Evolutionary conservation across 139 green algal genomes (phyloP).

Genomic region (Desmodesmus armatus): DNA sequence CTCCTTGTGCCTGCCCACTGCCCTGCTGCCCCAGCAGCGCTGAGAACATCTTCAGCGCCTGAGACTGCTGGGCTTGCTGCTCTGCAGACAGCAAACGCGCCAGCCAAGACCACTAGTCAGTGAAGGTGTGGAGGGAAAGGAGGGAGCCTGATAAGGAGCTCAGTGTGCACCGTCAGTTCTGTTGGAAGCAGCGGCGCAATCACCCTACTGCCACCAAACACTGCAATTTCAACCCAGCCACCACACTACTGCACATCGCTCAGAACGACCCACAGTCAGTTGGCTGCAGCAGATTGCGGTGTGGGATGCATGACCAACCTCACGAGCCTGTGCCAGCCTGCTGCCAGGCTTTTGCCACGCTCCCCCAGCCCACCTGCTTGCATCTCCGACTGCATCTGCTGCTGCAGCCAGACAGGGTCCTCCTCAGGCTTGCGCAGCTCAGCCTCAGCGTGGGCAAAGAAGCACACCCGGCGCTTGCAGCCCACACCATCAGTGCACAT

Average conservation of each 20-base stretch:
- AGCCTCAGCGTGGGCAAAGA: conserved; percentile 93
- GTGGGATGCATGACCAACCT: background rate
- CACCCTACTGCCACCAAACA: too few relatives aligned
- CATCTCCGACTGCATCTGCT: conserved; percentile 63
- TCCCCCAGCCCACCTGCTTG: conserved; percentile 38
- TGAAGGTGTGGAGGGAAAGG: background rate
- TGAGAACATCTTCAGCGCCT: conserved; percentile 54
- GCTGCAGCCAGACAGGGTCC: conserved; percentile 66
- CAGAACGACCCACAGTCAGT: background rate
- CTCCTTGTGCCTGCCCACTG: too few relatives aligned
- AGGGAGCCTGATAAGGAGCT: background rate
- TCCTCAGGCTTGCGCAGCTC: conserved; percentile 83
- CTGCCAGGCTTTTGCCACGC: background rate
- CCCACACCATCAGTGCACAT: conserved; percentile 92
- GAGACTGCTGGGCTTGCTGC: conserved; percentile 62
- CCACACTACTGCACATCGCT: background rate
- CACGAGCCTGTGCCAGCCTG: background rate
- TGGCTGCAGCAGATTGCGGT: background rate
- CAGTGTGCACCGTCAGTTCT: background rate
- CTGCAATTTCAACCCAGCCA: background rate
- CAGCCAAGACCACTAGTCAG: background rate
- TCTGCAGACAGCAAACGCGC: conserved; percentile 23
- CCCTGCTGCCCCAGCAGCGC: conserved; percentile 53
- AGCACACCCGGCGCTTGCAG: conserved; percentile 95
- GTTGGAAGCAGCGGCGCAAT: background rate